Conservation (phyloP, 768 basidiomycete genomes). For the Crucibulum laeve region DNA sequence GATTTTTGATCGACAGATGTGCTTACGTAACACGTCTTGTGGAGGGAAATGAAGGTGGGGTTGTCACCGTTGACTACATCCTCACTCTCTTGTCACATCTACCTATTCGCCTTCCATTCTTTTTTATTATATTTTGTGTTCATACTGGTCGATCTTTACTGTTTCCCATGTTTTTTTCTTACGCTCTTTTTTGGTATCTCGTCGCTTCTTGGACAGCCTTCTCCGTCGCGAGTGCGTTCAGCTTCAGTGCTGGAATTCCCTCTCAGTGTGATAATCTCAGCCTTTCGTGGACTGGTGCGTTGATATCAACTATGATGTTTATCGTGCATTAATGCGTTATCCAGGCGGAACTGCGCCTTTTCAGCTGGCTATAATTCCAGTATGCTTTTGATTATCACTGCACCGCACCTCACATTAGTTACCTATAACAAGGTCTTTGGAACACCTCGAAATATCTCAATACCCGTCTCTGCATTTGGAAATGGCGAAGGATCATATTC, state of each 20-base stretch:
- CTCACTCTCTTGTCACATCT: slow-evolving; percentile 1
- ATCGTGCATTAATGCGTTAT: slow-evolving; percentile 5
- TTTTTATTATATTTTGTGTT: slow-evolving; percentile 13
- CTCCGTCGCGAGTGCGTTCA: slow-evolving; percentile 35
- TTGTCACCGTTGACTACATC: neutral
- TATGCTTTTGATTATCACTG: slow-evolving; percentile 25
- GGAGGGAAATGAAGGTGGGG: no score
- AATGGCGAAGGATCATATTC: slow-evolving; percentile 52
- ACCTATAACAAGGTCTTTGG: slow-evolving; percentile 42
- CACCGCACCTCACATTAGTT: slow-evolving; percentile 3
- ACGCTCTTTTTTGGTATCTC: slow-evolving; percentile 13
- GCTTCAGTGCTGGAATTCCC: slow-evolving; percentile 36
- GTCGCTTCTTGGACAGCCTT: slow-evolving; percentile 16
- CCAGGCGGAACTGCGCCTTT: slow-evolving; percentile 62
- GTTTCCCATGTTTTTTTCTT: slow-evolving; percentile 12
- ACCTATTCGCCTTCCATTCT: slow-evolving; percentile 8
- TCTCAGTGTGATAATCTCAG: slow-evolving; percentile 60
- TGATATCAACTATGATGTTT: neutral
- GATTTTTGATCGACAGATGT: no score
- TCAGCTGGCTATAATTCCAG: slow-evolving; percentile 45
- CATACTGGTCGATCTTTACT: no score
- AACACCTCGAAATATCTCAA: slow-evolving; percentile 45
- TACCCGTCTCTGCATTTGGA: slow-evolving; percentile 51
- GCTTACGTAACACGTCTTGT: no score
- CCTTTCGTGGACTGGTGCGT: slow-evolving; percentile 60